Evolutionary conservation across 2,329 filamentous ascomycete genomes (phyloP).

Genomic region (Lasiodiplodia theobromae): DNA sequence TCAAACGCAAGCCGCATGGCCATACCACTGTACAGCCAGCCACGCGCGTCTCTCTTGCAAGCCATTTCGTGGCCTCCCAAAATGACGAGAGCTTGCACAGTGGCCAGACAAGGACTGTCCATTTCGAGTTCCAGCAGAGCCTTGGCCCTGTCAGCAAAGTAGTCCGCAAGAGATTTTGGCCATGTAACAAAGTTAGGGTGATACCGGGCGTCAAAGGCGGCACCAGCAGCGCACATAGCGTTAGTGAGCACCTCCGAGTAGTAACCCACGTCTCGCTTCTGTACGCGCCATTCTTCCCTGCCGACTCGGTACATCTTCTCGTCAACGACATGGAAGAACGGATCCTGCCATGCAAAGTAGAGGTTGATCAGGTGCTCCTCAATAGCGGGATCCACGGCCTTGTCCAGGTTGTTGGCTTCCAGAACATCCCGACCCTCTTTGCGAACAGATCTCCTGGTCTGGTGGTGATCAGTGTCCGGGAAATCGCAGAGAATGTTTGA

Average conservation of each 20-base stretch:
- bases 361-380: conserved; percentile 55
- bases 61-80: conserved; percentile 55
- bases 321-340: conserved; percentile 55
- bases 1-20: conserved; percentile 29
- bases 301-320: conserved; percentile 41
- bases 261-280: conserved; percentile 29
- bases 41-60: conserved; percentile 55
- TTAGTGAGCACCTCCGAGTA: conserved; percentile 37
- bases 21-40: conserved; percentile 60
- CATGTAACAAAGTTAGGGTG: conserved; percentile 44
- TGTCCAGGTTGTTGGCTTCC: conserved; percentile 51
- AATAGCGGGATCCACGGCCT: conserved; percentile 49
- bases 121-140: conserved; percentile 56
- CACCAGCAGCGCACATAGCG: conserved; percentile 42
- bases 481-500: conserved; percentile 30
- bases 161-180: conserved; percentile 47
- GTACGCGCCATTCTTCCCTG: conserved; percentile 31
- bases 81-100: conserved; percentile 56
- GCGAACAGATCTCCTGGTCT: conserved; percentile 19
- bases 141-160: conserved; percentile 55
- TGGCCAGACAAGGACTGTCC: conserved; percentile 57
- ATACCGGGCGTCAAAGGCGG: conserved; percentile 44
- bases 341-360: conserved; percentile 59
- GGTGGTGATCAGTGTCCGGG: conserved; percentile 29
- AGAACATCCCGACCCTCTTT: conserved; percentile 35